A percentile compares a stretch with the other conserved stretches of the same genome.
These are phyloP conservation scores for Lepidium sativum DNA, from an alignment of 345 rosid genomes.

Conservation along the genomic window DNA sequence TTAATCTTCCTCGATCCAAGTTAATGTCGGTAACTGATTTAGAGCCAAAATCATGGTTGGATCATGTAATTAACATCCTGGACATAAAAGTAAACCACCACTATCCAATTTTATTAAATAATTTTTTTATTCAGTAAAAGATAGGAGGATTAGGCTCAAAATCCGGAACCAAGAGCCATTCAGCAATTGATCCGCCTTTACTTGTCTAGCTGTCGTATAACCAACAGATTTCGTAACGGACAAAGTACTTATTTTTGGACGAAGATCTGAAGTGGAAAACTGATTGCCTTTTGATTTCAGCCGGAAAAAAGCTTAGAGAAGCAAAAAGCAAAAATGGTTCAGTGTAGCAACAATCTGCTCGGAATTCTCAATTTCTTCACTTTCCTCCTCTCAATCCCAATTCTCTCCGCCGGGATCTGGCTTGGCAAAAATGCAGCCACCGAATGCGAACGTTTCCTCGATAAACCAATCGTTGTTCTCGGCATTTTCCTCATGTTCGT, in stretches of 20 bases:
- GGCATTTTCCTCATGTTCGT: constrained; percentile 79
- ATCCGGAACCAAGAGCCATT: too few relatives aligned
- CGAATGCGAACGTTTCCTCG: constrained; percentile 83
- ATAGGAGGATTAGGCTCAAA: too few relatives aligned
- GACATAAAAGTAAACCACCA: too few relatives aligned
- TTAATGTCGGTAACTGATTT: too few relatives aligned
- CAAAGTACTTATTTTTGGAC: background rate
- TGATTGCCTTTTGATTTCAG: background rate
- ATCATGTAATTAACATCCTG: too few relatives aligned
- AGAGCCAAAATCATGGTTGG: too few relatives aligned
- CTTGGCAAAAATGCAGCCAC: constrained; percentile 56
- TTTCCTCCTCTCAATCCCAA: constrained; percentile 76
- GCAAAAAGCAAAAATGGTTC: constrained; percentile 23
- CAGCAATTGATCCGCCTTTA: too few relatives aligned
- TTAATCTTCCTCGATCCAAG: too few relatives aligned
- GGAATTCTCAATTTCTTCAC: constrained; percentile 78
- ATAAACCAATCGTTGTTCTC: constrained; percentile 64
- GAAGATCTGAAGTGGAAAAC: constrained; percentile 1
- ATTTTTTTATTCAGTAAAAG: too few relatives aligned
- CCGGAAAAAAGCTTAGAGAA: background rate
- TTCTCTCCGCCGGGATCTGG: constrained; percentile 83
- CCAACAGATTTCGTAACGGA: constrained; percentile 27
- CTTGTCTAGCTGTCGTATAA: constrained; percentile 6
- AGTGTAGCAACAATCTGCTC: constrained; percentile 71
- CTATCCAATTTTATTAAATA: too few relatives aligned